phyloP scores from a whole-genome alignment of 2,329 filamentous ascomycete species.

The Venturiaceae sp. region DNA sequence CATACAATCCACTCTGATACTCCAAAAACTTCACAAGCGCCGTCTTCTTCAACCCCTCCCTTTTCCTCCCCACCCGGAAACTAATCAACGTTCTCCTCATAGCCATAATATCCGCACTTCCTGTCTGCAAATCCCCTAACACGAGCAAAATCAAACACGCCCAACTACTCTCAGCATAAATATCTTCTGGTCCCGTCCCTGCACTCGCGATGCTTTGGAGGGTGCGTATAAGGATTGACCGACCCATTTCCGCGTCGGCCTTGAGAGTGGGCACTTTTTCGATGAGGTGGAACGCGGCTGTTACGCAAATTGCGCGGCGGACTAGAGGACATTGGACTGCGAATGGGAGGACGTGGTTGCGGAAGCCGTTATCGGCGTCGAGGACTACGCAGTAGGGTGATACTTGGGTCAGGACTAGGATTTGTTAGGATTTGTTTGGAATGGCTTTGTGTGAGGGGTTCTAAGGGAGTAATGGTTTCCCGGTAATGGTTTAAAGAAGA shows the following conservation, averaged over 20 bases:
- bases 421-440: neutral
- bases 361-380: constrained; percentile 30
- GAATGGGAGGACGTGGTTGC: constrained; percentile 29
- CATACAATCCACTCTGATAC: constrained; percentile 1
- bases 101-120: constrained; percentile 20
- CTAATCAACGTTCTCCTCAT: neutral
- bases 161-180: constrained; percentile 17
- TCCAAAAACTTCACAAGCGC: neutral
- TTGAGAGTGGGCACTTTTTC: constrained; percentile 21
- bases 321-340: constrained; percentile 27
- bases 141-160: constrained; percentile 29
- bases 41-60: neutral
- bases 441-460: no score
- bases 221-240: constrained; percentile 25
- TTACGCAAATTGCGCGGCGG: constrained; percentile 26
- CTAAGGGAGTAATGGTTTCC: no score
- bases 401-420: neutral
- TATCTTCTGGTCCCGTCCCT: no score
- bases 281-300: constrained; percentile 29
- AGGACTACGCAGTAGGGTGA: constrained; percentile 24
- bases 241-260: constrained; percentile 23
- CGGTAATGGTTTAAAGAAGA: no score
- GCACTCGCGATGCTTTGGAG: constrained; percentile 24
- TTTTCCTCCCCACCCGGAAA: neutral
- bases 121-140: constrained; percentile 32